Percentiles rank a stretch among this genome's conserved stretches.
Conservation (phyloP, 2,329 filamentous ascomycete genomes). For the Thelonectria blattea region DNA sequence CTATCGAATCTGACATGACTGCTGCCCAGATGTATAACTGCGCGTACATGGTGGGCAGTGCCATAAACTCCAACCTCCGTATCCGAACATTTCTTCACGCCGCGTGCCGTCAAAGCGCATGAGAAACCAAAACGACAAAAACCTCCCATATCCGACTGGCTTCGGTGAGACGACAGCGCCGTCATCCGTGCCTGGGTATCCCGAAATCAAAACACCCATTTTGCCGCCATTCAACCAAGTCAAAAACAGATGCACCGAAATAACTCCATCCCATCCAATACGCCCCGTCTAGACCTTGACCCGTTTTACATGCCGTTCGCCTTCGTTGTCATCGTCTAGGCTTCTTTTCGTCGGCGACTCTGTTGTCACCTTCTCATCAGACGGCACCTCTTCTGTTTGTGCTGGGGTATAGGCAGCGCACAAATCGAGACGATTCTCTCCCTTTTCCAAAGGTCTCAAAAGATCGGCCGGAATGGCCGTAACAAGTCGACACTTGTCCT, state of each 20-base stretch:
- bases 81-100: background rate
- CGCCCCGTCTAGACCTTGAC: conserved; percentile 26
- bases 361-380: conserved; percentile 14
- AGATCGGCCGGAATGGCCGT: conserved; percentile 46
- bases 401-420: conserved; percentile 37
- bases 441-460: conserved; percentile 41
- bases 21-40: background rate
- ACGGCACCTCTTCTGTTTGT: background rate
- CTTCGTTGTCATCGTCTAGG: conserved; percentile 19
- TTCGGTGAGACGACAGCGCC: conserved; percentile 29
- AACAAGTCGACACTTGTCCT: conserved; percentile 41
- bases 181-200: conserved; percentile 36
- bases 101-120: conserved; percentile 12
- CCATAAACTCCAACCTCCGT: background rate
- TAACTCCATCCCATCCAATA: conserved; percentile 12
- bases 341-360: conserved; percentile 26
- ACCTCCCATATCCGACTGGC: conserved; percentile 14
- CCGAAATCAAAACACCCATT: conserved; percentile 27
- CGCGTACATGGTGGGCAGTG: background rate
- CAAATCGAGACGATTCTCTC: conserved; percentile 43
- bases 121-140: background rate
- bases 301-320: conserved; percentile 26
- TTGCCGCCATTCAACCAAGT: conserved; percentile 10
- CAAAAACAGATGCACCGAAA: conserved; percentile 1
- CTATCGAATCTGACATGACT: too few relatives aligned